Base-by-base conservation (phyloP, 2,329 filamentous ascomycete species). In the Diaporthe humulicola region DNA sequence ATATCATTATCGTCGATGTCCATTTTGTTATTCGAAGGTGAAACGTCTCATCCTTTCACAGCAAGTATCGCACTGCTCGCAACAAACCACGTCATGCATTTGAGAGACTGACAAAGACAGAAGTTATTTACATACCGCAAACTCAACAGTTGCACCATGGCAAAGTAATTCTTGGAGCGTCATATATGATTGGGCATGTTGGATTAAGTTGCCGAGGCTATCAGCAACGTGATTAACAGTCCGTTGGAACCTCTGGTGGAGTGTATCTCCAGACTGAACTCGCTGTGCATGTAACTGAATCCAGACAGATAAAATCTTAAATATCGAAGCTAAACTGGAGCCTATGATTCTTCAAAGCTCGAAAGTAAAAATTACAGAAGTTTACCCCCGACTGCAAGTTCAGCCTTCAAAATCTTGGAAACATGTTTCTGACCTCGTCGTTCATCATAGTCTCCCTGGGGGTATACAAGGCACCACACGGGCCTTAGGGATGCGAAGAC, bases 201-300 rank as follows among this genome's bases (percentile, higher is more conserved):
- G 45, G n/a, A n/a, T n/a, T n/a, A 50, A 50, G n/a, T 45, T n/a
- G 22, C 22, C 9, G 12, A 50, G 8, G 8, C 0, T 8, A 50
- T n/a, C n/a, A 6, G 1, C 3, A 22, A n/a, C 2, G 2, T 2
- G 8, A 12, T 8, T 1, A 28, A 14, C 3, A 17, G 12, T 50
- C 33, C 33, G 80, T 75, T 86, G 85, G 73, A 84, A 87, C 56
- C 82, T 85, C 73, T 80, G 76, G 64, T 80, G 78, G 30, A 87
- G 75, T 4, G 86, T 77, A 25, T 50, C 7, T 40, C n/a, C n/a
- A 36, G 15, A 12, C 2, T 40, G 14, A 42, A 2, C 19, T 25
- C n/a, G 1, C 50, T 54, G 15, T 54, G 14, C 50, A 50, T 50
- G 48, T 12, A 15, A 6, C 28, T 54, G 12, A 54, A 28, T 14